phyloP scores from a whole-genome alignment of 1,284 basidiomycete species.

The Trichosporon sp. region DNA sequence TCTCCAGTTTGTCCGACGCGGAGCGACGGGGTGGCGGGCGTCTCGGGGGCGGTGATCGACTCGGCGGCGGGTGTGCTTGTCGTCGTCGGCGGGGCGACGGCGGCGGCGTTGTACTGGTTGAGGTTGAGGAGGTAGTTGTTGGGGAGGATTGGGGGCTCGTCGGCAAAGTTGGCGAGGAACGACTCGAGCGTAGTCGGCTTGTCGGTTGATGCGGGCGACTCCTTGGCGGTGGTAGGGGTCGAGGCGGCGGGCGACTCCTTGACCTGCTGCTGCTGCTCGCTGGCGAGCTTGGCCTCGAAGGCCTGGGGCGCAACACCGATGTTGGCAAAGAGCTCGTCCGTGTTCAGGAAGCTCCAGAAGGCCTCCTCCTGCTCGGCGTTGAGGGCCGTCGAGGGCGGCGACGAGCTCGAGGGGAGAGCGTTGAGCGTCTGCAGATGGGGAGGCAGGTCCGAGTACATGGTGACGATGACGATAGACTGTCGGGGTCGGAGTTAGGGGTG shows the following conservation, averaged over 20 bases:
- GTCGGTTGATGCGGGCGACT: constrained; percentile 7
- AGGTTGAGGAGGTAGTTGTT: constrained; percentile 27
- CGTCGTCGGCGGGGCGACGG: constrained; percentile 7
- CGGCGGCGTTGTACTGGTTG: constrained; percentile 12
- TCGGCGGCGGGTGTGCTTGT: constrained; percentile 19
- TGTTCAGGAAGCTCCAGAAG: constrained; percentile 43
- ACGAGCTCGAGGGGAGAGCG: constrained; percentile 22
- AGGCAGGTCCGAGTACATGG: constrained; percentile 19
- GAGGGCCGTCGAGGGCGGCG: constrained; percentile 33
- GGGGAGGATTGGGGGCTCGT: constrained; percentile 15
- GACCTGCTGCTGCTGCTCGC: constrained; percentile 5
- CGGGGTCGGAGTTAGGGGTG: too few relatives aligned
- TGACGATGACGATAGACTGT: background rate
- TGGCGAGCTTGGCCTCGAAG: constrained; percentile 15
- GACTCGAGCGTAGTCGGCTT: constrained; percentile 35
- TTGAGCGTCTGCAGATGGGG: constrained; percentile 22
- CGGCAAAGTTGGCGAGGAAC: constrained; percentile 42
- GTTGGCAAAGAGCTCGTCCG: constrained; percentile 42
- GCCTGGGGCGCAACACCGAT: constrained; percentile 32
- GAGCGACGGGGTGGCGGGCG: constrained; percentile 6
- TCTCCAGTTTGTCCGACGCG: constrained; percentile 16
- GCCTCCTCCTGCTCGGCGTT: constrained; percentile 37
- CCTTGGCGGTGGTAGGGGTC: constrained; percentile 7
- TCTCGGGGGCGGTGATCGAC: constrained; percentile 7
- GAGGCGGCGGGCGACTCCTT: constrained; percentile 11